Evolutionary conservation across 2,329 filamentous ascomycete genomes (phyloP), one percentile per base, ranked within the genome.

Genomic region (Colletotrichum sp.): DNA sequence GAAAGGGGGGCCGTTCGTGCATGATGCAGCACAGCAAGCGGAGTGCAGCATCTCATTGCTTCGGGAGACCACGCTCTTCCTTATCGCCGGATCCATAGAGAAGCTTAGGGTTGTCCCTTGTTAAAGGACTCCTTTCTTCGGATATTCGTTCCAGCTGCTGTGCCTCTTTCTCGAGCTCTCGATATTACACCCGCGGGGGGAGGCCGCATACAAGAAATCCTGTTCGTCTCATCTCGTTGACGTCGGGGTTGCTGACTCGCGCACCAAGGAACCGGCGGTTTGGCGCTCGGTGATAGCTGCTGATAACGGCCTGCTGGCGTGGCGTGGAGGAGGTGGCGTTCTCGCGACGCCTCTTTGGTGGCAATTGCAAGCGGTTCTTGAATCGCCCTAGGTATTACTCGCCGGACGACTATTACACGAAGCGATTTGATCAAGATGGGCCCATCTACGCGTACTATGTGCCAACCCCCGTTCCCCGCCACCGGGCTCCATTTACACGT

Each of bases 221-320:
- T 64, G 69, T 75, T 73, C 69, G 63, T 68, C 69, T 68, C 62
- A 64, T 72, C 55, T 67, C 52, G 61, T 32, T 21, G 69, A 34
- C 43, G 38, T 71, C 62, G 43, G 69, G 21, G 38, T 8, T 34
- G 13, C 73, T 75, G 73, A 75, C 73, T 73, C 73, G 63, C 71
- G 73, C 48, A 36, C 30, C 56, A 30, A 34, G 34, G 58, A 34
- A 26, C 36, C 34, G 30, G n/a, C 61, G 59, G 59, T 38, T 63
- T 62, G 43, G 58, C 26, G 18, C 26, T 62, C 18, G 59, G 30
- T 26, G 28, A 30, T 52, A 14, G 26, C 68, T 52, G 43, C 43
- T 62, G 72, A 74, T 74, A 74, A 74, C 72, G 67, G 43, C n/a
- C 43, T 52, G 43, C 43, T 18, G 14, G 43, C 43, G 32, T 18